phyloP scores from a whole-genome alignment of 371 early-diverging fungal genomes.

The Mortierella sp. region DNA sequence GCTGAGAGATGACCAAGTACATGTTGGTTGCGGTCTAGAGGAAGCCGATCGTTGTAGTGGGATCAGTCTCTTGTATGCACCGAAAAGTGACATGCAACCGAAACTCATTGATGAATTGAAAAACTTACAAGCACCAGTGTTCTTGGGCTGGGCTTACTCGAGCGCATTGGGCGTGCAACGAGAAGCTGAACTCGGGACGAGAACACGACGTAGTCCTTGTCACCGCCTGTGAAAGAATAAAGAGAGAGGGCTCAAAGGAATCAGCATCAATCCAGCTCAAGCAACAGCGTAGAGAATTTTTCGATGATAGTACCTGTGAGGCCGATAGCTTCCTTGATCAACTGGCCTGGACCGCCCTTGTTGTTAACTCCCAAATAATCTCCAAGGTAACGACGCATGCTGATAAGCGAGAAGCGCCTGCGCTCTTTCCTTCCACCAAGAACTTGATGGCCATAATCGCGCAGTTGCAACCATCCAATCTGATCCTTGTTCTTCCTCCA shows the following conservation, averaged over 20 bases:
- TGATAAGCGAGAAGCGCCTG: constrained; percentile 86
- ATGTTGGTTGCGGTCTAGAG: constrained; percentile 66
- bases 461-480: constrained; percentile 88
- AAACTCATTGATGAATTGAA: background rate
- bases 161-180: constrained; percentile 82
- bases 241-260: constrained; percentile 7
- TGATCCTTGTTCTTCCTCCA: constrained; percentile 92
- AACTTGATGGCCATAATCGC: constrained; percentile 94
- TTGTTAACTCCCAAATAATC: constrained; percentile 88
- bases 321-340: constrained; percentile 71
- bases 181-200: constrained; percentile 73
- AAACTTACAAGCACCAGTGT: constrained; percentile 70
- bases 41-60: background rate
- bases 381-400: constrained; percentile 88
- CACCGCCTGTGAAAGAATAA: constrained; percentile 7
- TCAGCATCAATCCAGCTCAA: too few species aligned
- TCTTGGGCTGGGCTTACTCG: constrained; percentile 82
- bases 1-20: constrained; percentile 66
- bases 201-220: constrained; percentile 71
- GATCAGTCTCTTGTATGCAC: too few species aligned
- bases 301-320: constrained; percentile 47
- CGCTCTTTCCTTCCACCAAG: constrained; percentile 91
- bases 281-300: background rate
- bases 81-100: background rate
- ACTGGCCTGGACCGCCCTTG: constrained; percentile 70